A percentile compares a stretch with the other conserved stretches of the same genome.
phyloP scores from a whole-genome alignment of 805 yeast genomes.

The Wickerhamomyces strasburgensis region DNA sequence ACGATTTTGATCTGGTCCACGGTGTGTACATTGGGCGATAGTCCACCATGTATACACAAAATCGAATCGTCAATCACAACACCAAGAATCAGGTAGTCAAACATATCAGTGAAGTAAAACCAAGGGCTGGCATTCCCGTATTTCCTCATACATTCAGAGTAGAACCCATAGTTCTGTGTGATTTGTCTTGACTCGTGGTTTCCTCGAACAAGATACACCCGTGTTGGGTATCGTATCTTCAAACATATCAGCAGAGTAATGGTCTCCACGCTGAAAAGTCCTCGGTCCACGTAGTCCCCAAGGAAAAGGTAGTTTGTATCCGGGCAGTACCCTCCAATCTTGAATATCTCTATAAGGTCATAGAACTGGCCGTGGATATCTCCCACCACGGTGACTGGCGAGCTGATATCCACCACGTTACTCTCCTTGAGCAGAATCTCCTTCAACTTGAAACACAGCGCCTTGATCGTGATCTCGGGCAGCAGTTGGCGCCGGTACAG shows the following conservation, averaged over 20 bases:
- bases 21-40: conserved; percentile 92
- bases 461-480: conserved; percentile 65
- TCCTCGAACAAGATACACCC: conserved; percentile 83
- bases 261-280: conserved; percentile 90
- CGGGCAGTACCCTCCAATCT: conserved; percentile 91
- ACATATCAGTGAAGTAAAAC: conserved; percentile 85
- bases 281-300: conserved; percentile 96
- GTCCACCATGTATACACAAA: conserved; percentile 95
- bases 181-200: conserved; percentile 96
- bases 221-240: conserved; percentile 80
- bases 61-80: conserved; percentile 87
- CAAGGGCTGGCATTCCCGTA: conserved; percentile 81
- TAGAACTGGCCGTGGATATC: conserved; percentile 98
- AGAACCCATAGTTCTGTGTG: conserved; percentile 95
- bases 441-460: conserved; percentile 75
- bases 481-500: conserved; percentile 59
- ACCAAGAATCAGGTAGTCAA: conserved; percentile 83
- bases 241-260: conserved; percentile 76
- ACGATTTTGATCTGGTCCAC: conserved; percentile 87
- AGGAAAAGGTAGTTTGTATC: conserved; percentile 87
- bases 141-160: conserved; percentile 87
- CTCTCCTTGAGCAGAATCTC: conserved; percentile 75
- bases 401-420: conserved; percentile 75
- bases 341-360: conserved; percentile 86
- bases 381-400: conserved; percentile 95